A percentile compares a stretch with the other conserved stretches of the same genome.
Evolutionary conservation across 23 red algal species (phyloP).

Genomic region (Pyropia haitanensis): DNA sequence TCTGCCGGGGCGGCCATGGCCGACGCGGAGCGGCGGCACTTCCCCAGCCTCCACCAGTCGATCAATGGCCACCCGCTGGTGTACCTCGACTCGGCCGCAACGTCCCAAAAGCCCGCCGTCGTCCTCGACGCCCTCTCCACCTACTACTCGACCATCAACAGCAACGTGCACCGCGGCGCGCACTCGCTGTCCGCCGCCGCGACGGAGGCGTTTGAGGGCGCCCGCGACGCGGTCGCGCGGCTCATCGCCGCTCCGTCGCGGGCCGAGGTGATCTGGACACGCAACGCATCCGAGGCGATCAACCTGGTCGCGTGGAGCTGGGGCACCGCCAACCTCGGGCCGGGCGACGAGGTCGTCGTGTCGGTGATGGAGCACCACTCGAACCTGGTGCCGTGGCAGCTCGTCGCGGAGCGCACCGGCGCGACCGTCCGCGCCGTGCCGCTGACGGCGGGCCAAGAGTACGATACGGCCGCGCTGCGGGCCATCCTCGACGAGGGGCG

Average conservation of each 20-base stretch:
- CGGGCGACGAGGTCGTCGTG: constrained; percentile 78
- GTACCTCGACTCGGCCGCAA: constrained; percentile 96
- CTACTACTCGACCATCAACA: constrained; percentile 76
- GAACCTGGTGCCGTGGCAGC: constrained; percentile 99
- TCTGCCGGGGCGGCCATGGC: no score
- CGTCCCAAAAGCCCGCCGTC: constrained; percentile 85
- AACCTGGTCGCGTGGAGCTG: constrained; percentile 90
- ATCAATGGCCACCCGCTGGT: constrained; percentile 66
- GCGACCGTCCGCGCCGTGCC: constrained; percentile 46
- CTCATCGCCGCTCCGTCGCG: constrained; percentile 60
- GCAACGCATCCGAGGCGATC: constrained; percentile 95
- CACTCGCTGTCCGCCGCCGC: constrained; percentile 82
- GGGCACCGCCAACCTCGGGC: constrained; percentile 50
- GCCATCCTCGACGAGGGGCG: constrained; percentile 21
- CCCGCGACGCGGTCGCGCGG: constrained; percentile 44
- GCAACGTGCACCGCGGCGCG: constrained; percentile 96
- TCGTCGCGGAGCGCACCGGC: constrained; percentile 66
- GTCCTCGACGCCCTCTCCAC: constrained; percentile 80
- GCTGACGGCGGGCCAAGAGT: constrained; percentile 33
- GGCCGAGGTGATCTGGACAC: constrained; percentile 85
- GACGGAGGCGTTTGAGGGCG: constrained; percentile 78
- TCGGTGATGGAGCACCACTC: constrained; percentile 95
- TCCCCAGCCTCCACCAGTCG: constrained; percentile 44
- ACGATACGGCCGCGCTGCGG: constrained; percentile 45
- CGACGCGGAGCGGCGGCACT: constrained; percentile 3